Conservation (phyloP, 345 rosid genomes). For the Eucalyptus shirleyi region DNA sequence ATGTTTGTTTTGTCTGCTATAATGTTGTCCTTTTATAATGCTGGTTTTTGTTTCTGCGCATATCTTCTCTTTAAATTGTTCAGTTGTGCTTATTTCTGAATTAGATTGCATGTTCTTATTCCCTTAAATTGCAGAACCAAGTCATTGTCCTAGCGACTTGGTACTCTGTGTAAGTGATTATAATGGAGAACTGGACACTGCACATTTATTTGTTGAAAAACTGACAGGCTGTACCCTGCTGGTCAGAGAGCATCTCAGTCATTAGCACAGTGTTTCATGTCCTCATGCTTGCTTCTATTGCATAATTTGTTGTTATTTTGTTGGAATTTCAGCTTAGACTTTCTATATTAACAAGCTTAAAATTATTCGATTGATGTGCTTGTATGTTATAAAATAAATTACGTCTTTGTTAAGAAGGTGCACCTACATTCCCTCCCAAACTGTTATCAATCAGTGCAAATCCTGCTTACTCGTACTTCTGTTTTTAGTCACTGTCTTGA, state of each 20-base stretch:
- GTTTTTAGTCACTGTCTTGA: background rate
- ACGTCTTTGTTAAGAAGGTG: background rate
- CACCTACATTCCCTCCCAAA: background rate
- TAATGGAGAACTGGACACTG: background rate
- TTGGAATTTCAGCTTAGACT: background rate
- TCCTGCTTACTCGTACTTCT: background rate
- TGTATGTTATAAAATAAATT: background rate
- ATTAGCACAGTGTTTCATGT: background rate
- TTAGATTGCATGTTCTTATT: background rate
- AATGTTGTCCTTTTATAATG: background rate
- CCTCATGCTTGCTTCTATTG: background rate
- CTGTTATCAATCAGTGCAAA: background rate
- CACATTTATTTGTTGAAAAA: background rate
- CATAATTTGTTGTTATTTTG: background rate
- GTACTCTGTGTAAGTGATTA: background rate
- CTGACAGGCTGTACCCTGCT: background rate
- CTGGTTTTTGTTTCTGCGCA: background rate
- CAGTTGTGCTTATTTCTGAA: background rate
- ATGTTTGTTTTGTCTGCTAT: background rate
- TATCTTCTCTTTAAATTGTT: background rate
- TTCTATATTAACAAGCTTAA: background rate
- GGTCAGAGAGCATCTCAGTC: background rate
- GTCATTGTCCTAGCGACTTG: background rate
- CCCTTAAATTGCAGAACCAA: background rate
- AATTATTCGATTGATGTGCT: background rate